Conservation (phyloP, 1,284 basidiomycete genomes). For the Naganishia albida region DNA sequence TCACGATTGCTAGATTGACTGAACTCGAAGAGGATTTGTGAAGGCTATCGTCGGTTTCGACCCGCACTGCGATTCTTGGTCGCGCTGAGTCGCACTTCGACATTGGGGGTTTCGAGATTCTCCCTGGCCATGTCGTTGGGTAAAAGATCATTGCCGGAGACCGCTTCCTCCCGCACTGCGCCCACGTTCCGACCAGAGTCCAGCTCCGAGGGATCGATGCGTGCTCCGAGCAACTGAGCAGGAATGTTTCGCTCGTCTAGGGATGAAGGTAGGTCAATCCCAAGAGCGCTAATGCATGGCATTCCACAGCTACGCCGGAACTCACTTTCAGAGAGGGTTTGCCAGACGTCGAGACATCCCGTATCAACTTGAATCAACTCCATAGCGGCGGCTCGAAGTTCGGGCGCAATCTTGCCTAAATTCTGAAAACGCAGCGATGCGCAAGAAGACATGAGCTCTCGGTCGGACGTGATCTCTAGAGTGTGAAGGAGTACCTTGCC, state of each 20-base stretch:
- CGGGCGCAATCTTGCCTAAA: too few species aligned
- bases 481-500: not conserved
- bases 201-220: not conserved
- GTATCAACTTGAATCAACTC: not conserved
- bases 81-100: not conserved
- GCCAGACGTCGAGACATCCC: constrained; percentile 1
- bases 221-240: not conserved
- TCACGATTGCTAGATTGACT: too few species aligned
- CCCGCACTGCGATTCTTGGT: not conserved
- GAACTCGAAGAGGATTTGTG: too few species aligned
- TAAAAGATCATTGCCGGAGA: not conserved
- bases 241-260: constrained; percentile 3
- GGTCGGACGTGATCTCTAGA: not conserved
- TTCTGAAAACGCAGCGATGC: too few species aligned
- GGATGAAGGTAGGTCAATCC: not conserved
- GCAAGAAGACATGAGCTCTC: too few species aligned
- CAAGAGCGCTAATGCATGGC: not conserved
- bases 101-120: not conserved
- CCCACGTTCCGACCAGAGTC: constrained; percentile 16
- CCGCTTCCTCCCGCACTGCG: not conserved
- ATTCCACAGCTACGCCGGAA: not conserved
- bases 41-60: not conserved
- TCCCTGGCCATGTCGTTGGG: not conserved
- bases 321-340: constrained; percentile 1
- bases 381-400: not conserved